Evolutionary conservation across 768 basidiomycete species (phyloP).

Genomic region (Tubosaeta sp.): DNA sequence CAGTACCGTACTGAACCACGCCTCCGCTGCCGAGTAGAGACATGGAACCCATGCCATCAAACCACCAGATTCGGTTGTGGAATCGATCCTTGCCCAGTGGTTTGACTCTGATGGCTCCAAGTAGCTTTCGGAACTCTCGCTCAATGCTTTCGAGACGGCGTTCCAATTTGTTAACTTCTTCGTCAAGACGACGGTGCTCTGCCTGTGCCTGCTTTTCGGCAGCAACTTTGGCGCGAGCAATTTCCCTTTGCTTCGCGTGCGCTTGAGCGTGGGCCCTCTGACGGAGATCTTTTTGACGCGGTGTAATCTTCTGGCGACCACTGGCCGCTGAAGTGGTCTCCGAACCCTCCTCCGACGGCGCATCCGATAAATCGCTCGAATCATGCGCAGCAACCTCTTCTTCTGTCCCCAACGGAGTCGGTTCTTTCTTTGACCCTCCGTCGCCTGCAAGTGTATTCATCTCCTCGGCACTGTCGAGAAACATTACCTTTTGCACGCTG

Average conservation of each 20-base stretch:
- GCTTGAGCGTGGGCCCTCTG: conserved; percentile 50
- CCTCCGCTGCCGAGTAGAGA: conserved; percentile 77
- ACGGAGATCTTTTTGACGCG: conserved; percentile 50
- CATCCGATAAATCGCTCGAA: conserved; percentile 70
- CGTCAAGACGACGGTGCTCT: conserved; percentile 80
- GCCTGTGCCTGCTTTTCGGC: conserved; percentile 78
- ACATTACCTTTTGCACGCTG: conserved; percentile 11
- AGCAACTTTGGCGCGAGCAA: conserved; percentile 70
- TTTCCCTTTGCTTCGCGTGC: conserved; percentile 77
- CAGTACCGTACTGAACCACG: conserved; percentile 79
- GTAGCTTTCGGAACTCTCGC: conserved; percentile 87
- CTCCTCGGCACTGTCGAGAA: conserved; percentile 56
- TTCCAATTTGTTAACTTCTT: conserved; percentile 82
- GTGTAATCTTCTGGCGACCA: conserved; percentile 39
- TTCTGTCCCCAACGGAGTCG: conserved; percentile 36
- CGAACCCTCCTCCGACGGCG: conserved; percentile 55
- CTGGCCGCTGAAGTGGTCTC: conserved; percentile 50
- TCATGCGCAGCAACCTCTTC: conserved; percentile 63
- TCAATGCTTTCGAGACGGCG: conserved; percentile 82
- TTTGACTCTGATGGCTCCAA: conserved; percentile 80
- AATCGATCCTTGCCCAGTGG: conserved; percentile 91
- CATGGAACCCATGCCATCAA: conserved; percentile 90
- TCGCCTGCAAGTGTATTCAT: conserved; percentile 64
- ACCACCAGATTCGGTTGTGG: conserved; percentile 97
- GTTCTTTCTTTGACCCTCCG: conserved; percentile 43